phyloP scores from a whole-genome alignment of 805 yeast genomes.

The Wickerhamomyces chambardii region DNA sequence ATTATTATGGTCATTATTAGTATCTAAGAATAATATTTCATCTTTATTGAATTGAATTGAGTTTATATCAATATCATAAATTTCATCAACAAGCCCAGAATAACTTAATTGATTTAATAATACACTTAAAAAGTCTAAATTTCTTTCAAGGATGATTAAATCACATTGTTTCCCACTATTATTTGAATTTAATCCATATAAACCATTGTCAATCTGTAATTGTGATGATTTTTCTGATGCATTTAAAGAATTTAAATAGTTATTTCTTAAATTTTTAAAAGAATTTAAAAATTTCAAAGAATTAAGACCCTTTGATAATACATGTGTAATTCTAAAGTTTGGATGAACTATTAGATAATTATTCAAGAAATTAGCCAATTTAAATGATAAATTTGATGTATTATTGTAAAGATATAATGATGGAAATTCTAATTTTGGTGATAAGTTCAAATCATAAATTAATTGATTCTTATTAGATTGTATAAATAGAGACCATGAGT shows the following conservation, averaged over 20 bases:
- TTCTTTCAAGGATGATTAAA: conserved; percentile 70
- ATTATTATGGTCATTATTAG: not conserved
- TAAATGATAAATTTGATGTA: conserved; percentile 20
- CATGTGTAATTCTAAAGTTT: conserved; percentile 36
- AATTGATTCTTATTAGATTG: conserved; percentile 6
- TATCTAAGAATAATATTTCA: too few relatives aligned
- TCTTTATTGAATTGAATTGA: conserved; percentile 18
- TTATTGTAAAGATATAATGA: conserved; percentile 30
- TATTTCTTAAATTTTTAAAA: conserved; percentile 20
- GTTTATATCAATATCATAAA: conserved; percentile 40
- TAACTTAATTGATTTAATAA: conserved; percentile 73
- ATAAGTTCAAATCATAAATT: conserved; percentile 2
- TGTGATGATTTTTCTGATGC: conserved; percentile 24
- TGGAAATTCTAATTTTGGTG: conserved; percentile 5
- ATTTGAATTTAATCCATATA: conserved; percentile 25
- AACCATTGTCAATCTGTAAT: conserved; percentile 13
- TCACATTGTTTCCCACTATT: conserved; percentile 48
- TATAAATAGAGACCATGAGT: conserved; percentile 9
- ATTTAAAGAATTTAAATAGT: conserved; percentile 21
- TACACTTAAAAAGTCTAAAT: conserved; percentile 65
- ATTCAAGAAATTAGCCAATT: conserved; percentile 30
- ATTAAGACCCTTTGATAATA: conserved; percentile 49
- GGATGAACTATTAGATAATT: conserved; percentile 34
- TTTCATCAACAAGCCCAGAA: conserved; percentile 73
- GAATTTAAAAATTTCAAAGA: conserved; percentile 40